These are phyloP conservation scores for Colletotrichum camelliae DNA, from an alignment of 2,329 filamentous ascomycete genomes.

Conservation along the genomic window DNA sequence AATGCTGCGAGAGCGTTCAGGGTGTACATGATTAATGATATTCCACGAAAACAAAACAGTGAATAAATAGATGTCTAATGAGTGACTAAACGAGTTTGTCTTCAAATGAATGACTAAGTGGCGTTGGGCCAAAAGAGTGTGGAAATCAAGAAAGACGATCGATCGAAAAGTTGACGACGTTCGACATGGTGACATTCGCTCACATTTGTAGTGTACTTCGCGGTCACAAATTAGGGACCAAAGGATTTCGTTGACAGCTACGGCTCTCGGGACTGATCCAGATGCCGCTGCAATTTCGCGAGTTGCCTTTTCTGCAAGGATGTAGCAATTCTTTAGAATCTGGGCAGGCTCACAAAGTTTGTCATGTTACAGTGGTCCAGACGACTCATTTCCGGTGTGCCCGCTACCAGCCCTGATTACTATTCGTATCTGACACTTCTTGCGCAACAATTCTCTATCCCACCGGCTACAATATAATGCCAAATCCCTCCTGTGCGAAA, in stretches of 20 bases:
- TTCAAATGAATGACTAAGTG: neutral
- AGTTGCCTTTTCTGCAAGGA: neutral
- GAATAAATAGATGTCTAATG: neutral
- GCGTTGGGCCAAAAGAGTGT: neutral
- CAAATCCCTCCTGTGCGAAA: neutral
- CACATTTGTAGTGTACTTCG: neutral
- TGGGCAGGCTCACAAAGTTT: neutral
- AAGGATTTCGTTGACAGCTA: neutral
- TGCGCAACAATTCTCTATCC: neutral
- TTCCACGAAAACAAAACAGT: neutral
- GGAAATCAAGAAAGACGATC: neutral
- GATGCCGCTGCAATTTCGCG: neutral
- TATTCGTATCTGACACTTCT: neutral
- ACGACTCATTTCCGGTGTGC: neutral
- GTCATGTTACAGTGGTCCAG: neutral
- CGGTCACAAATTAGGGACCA: neutral
- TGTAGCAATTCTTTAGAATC: neutral
- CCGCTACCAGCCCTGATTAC: neutral
- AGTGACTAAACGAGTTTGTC: neutral
- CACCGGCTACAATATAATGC: neutral
- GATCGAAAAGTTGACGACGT: neutral
- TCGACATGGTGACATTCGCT: neutral
- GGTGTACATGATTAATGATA: fast-evolving
- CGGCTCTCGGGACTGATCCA: neutral
- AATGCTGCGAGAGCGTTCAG: neutral